Evolutionary conservation across 495 filamentous ascomycete genomes (phyloP), one percentile per base, ranked within the genome.

Genomic region (Apiosordaria backusii): DNA sequence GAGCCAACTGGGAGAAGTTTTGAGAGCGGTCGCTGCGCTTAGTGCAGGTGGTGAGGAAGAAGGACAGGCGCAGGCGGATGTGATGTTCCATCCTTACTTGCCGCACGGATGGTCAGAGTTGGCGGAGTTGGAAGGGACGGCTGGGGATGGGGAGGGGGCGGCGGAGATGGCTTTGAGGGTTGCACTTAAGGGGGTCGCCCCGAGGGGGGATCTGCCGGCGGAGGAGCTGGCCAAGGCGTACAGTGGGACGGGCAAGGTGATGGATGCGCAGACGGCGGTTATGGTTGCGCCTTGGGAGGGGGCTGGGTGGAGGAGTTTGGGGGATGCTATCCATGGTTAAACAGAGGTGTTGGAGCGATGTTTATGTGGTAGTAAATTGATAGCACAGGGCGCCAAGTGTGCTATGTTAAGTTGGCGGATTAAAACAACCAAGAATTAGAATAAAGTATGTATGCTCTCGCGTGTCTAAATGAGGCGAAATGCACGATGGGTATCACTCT

Each of bases 151-250:
- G 0, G 66, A 79, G 23, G 87, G 89, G 72, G 84, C 91, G 3
- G 87, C 90, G 0, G 85, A 89, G 61, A 95, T 95, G 90, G 91
- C 92, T 55, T 76, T 96, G 66, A 83, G 88, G 70, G 89, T 91
- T 18, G 93, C 92, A n/a, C 61, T 85, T 22, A 88, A 87, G 69
- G 85, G 82, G 19, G 85, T 90, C 9, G 89, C 92, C 53, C 92
- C 92, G 4, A 68, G 80, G 54, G 89, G 92, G 2, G 80, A 84
- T 25, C 77, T 96, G 26, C 85, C 82, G 7, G 87, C 90, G 18
- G 83, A 82, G 22, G 89, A 90, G 64, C 78, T 98, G 61, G 87
- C 90, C 16, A 76, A 81, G 71, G 89, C 90, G n/a, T 92, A 90
- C 79, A 87, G 89, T 2, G 90, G 92, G 10, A 90, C 90, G 9